A percentile compares a stretch with the other conserved stretches of the same genome.
These are phyloP conservation scores for Solanum pennellii DNA, from an alignment of 257 asterid genomes.

Conservation along the genomic window DNA sequence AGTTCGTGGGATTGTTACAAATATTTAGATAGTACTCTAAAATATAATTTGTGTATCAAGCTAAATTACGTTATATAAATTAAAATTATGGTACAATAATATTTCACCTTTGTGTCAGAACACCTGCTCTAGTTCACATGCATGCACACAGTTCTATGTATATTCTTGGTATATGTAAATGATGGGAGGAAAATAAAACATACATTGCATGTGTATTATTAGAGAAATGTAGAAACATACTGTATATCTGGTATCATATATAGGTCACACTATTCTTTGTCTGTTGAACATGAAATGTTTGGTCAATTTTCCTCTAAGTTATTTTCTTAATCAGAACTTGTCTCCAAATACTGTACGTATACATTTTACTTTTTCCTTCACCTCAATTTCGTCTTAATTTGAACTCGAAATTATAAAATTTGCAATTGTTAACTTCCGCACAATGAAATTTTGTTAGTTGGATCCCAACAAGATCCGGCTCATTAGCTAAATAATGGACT, in stretches of 20 bases:
- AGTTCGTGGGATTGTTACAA: no score
- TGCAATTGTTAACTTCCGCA: no score
- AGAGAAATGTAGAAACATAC: neutral
- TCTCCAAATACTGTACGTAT: neutral
- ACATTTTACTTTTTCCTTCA: no score
- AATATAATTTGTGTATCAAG: neutral
- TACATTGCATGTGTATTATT: neutral
- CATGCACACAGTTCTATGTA: neutral
- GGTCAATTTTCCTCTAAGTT: neutral
- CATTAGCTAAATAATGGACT: neutral
- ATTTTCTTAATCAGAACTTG: neutral
- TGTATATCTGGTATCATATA: neutral
- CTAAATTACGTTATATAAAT: no score
- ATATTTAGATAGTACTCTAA: neutral
- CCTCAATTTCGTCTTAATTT: no score
- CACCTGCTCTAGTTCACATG: neutral
- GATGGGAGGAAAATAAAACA: neutral
- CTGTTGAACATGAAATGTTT: neutral
- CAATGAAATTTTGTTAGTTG: no score
- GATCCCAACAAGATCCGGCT: neutral
- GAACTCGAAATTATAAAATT: no score
- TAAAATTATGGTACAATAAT: no score
- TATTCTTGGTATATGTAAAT: neutral
- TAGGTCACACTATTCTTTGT: neutral
- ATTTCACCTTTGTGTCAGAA: neutral